Percentiles rank a stretch among this genome's conserved stretches.
Evolutionary conservation across 148 eudicot species (phyloP).

Genomic region (Cornus controversa): DNA sequence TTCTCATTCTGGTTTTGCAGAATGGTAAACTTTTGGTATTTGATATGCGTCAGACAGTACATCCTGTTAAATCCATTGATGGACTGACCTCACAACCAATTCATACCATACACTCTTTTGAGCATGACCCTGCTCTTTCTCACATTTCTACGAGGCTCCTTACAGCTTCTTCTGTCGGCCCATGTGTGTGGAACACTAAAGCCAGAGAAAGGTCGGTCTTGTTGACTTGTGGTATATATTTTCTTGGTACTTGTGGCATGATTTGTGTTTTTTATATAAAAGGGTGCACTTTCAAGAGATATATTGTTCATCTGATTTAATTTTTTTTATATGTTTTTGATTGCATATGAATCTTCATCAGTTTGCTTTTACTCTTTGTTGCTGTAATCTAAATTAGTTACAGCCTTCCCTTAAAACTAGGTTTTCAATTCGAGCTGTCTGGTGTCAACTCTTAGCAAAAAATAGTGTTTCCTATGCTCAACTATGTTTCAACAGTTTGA

Average conservation of each 20-base stretch:
- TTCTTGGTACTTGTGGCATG: not conserved
- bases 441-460: not conserved
- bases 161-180: constrained; percentile 47
- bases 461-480: not conserved
- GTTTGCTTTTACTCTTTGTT: not conserved
- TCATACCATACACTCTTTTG: constrained; percentile 37
- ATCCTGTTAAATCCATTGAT: constrained; percentile 31
- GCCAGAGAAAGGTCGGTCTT: constrained; percentile 32
- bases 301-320: not conserved
- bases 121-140: constrained; percentile 16
- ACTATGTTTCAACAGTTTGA: not conserved
- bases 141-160: constrained; percentile 28
- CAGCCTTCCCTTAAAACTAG: not conserved
- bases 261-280: not conserved
- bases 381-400: not conserved
- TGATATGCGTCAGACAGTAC: constrained; percentile 40
- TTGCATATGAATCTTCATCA: not conserved
- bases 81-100: constrained; percentile 42
- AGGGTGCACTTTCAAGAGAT: too few species aligned
- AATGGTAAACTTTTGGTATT: constrained; percentile 49
- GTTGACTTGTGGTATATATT: not conserved
- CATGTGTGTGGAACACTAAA: constrained; percentile 41
- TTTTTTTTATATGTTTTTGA: not conserved
- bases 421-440: not conserved
- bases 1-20: constrained; percentile 22